Percentiles rank a stretch among this genome's conserved stretches.
Conservation (phyloP, 1,284 basidiomycete genomes). For the Cryptococcus jaspeensis region DNA sequence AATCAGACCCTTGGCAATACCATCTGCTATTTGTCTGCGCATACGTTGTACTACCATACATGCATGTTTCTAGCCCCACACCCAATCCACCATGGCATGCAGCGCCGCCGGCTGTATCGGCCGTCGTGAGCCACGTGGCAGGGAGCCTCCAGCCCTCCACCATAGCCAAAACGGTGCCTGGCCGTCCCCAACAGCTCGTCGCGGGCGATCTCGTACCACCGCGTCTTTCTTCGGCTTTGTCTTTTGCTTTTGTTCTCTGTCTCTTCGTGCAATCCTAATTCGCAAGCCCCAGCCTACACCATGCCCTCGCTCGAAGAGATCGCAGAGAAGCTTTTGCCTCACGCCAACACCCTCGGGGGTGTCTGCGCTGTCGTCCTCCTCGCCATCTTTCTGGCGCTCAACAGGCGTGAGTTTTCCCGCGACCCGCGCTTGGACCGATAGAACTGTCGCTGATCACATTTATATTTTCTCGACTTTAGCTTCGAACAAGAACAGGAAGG, state of each 20-base stretch:
- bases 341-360: slow-evolving; percentile 27
- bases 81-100: no score
- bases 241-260: not conserved
- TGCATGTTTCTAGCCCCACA: no score
- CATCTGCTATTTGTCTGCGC: no score
- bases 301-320: slow-evolving; percentile 11
- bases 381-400: slow-evolving; percentile 14
- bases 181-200: no score
- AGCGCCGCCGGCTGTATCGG: no score
- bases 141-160: no score
- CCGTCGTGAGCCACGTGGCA: no score
- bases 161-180: no score
- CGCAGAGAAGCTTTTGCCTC: slow-evolving; percentile 14
- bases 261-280: not conserved
- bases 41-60: no score
- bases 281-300: not conserved
- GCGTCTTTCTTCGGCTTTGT: not conserved
- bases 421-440: not conserved
- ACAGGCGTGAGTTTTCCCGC: not conserved
- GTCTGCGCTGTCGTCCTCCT: slow-evolving; percentile 19
- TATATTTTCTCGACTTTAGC: not conserved
- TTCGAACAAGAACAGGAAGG: slow-evolving; percentile 13
- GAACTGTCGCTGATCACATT: not conserved
- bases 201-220: not conserved
- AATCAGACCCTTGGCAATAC: no score